phyloP scores from a whole-genome alignment of 2,329 filamentous ascomycete species.

The Colletotrichum plurivorum region DNA sequence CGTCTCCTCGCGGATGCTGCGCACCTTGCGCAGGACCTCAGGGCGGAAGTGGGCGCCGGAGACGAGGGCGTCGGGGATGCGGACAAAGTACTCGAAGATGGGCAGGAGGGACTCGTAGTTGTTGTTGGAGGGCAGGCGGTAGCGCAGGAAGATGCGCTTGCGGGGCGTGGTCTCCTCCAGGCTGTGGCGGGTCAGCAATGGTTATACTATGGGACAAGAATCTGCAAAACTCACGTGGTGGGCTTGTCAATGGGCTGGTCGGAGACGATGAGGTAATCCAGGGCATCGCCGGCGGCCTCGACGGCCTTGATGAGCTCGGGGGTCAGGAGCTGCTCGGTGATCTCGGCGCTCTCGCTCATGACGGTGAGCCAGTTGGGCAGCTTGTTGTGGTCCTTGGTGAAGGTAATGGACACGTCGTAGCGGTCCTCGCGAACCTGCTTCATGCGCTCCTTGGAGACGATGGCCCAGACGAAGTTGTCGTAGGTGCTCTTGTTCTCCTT shows the following conservation, averaged over 20 bases:
- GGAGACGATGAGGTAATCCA: constrained; percentile 90
- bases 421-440: constrained; percentile 89
- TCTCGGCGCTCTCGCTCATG: constrained; percentile 97
- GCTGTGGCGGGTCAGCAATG: constrained; percentile 57
- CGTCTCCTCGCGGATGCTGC: constrained; percentile 83
- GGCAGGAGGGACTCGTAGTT: constrained; percentile 77
- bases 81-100: constrained; percentile 85
- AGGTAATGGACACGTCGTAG: constrained; percentile 93
- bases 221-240: constrained; percentile 73
- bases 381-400: constrained; percentile 92
- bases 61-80: constrained; percentile 86
- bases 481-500: constrained; percentile 77
- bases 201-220: no score
- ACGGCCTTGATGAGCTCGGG: constrained; percentile 88
- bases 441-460: constrained; percentile 97
- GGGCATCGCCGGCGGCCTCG: constrained; percentile 80
- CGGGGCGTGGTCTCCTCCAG: constrained; percentile 86
- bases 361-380: constrained; percentile 91
- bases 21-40: constrained; percentile 90
- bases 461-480: constrained; percentile 93
- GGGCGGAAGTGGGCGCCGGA: constrained; percentile 86
- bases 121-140: constrained; percentile 75
- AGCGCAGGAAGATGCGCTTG: constrained; percentile 89
- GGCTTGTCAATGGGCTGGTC: constrained; percentile 94
- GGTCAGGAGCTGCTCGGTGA: constrained; percentile 89